These are phyloP conservation scores for Aurantiochytrium sp. DNA, from an alignment of 108 stramenopile species.

Conservation along the genomic window DNA sequence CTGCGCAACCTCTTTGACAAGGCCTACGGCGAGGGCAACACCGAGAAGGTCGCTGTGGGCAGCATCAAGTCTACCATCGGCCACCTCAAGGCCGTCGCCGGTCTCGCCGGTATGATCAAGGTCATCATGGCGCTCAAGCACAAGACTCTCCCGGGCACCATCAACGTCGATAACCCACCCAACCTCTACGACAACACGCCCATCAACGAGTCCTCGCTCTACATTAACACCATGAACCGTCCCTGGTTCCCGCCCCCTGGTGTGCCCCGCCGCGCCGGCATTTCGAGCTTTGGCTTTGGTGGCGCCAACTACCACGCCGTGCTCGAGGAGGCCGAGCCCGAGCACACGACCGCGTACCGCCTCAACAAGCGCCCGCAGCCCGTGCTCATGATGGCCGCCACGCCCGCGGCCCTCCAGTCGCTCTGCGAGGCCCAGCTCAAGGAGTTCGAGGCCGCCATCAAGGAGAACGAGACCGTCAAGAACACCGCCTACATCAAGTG, in stretches of 20 bases:
- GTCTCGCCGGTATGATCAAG: background rate
- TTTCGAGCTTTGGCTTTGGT: background rate
- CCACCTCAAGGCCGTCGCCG: background rate
- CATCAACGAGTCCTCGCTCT: background rate
- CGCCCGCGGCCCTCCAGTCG: background rate
- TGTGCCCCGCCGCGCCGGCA: background rate
- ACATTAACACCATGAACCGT: background rate
- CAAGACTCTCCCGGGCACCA: background rate
- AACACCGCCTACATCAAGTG: background rate
- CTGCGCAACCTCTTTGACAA: background rate
- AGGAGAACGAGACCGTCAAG: background rate
- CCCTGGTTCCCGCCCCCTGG: background rate
- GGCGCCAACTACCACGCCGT: conserved; percentile 7
- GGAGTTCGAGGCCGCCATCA: background rate
- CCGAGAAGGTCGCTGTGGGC: background rate
- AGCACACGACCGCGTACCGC: background rate
- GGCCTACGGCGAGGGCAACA: background rate
- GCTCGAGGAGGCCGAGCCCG: background rate
- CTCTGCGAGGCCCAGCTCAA: background rate
- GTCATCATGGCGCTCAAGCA: conserved; percentile 7
- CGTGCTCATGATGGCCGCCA: background rate
- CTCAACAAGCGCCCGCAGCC: background rate
- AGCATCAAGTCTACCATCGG: background rate
- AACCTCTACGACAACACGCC: background rate
- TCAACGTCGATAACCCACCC: background rate